Evolutionary conservation across 2,329 filamentous ascomycete genomes (phyloP), one percentile per base, ranked within the genome.

Genomic region (Emmonsiellopsis sp.): DNA sequence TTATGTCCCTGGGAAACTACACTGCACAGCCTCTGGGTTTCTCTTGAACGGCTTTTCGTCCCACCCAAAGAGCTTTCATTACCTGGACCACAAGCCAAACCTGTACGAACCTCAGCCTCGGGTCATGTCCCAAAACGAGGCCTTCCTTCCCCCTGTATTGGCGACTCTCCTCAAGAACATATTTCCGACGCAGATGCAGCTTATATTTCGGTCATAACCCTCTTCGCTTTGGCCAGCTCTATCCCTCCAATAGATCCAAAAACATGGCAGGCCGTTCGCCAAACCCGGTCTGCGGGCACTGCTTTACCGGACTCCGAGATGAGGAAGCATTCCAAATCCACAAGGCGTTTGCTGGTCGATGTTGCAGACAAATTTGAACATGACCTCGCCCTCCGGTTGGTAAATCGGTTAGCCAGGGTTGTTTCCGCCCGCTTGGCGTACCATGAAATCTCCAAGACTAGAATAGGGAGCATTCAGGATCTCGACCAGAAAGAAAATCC

Each of bases 401-500:
- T 76, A n/a, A 71, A 71, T 48, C 72, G 75, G 9, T 62, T 81
- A 35, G 69, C 77, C 20, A 70, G 72, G 50, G 77, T 71, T 48
- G 71, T 81, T 48, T 73, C 73, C 6, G 73, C 73, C 16, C 72
- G 77, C 8, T 65, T 71, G 43, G 76, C 76, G 35, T 78, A 76
- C 52, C 63, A 75, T 55, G 75, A 77, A 54, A 75, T 79, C 43
- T 70, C 73, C 7, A 70, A 71, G 54, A 59, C 69, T 6, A 67
- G 67, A 34, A 61, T 63, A 41, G 57, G 59, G 1, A 65, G 67
- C 49, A 59, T 56, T 11, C 55, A 62, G 3, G 64, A 70, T 32
- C 51, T 61, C 9, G 59, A 63, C 0, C 66, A 64, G 47, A 61
- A 65, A 44, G 62, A 62, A 2, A 65, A 62, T 44, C 47, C 55